phyloP scores from a whole-genome alignment of 1,284 basidiomycete genomes.

The Ceratobasidium sp. region DNA sequence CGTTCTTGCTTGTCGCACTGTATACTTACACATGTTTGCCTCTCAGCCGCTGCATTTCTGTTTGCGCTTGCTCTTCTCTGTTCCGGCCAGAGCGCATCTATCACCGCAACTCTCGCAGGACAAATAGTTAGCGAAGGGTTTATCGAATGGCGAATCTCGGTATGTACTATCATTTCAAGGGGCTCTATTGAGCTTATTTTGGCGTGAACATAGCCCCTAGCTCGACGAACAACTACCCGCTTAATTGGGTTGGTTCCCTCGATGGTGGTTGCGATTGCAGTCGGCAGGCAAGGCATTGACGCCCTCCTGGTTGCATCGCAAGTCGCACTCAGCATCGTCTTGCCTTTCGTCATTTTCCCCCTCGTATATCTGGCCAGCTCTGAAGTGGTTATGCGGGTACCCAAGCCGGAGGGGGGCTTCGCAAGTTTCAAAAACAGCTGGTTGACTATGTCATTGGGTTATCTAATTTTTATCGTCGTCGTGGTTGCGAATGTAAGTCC shows the following conservation, averaged over 20 bases:
- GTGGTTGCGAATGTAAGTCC: conserved; percentile 68
- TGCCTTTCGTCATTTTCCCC: conserved; percentile 88
- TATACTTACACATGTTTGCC: neutral
- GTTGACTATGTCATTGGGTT: conserved; percentile 65
- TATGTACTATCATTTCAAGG: conserved; percentile 55
- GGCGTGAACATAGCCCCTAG: conserved; percentile 66
- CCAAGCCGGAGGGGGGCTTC: conserved; percentile 51
- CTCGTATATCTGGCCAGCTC: conserved; percentile 79
- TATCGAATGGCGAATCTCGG: conserved; percentile 87
- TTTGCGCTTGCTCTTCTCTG: conserved; percentile 89
- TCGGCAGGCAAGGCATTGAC: conserved; percentile 82
- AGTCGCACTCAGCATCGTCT: conserved; percentile 85
- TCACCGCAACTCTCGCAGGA: conserved; percentile 93
- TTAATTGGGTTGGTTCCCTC: conserved; percentile 88
- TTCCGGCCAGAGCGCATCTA: conserved; percentile 90
- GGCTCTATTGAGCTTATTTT: conserved; percentile 11
- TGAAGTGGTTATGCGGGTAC: conserved; percentile 29
- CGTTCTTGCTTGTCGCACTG: neutral
- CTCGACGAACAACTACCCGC: conserved; percentile 86
- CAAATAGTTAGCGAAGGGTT: conserved; percentile 96
- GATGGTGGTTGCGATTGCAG: conserved; percentile 77
- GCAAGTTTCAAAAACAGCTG: conserved; percentile 73
- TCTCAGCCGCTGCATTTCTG: conserved; percentile 74
- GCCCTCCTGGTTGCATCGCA: conserved; percentile 87
- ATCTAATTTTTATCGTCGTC: conserved; percentile 70